phyloP scores from a whole-genome alignment of 2,329 filamentous ascomycete genomes.

The Triangularia verruculosa region DNA sequence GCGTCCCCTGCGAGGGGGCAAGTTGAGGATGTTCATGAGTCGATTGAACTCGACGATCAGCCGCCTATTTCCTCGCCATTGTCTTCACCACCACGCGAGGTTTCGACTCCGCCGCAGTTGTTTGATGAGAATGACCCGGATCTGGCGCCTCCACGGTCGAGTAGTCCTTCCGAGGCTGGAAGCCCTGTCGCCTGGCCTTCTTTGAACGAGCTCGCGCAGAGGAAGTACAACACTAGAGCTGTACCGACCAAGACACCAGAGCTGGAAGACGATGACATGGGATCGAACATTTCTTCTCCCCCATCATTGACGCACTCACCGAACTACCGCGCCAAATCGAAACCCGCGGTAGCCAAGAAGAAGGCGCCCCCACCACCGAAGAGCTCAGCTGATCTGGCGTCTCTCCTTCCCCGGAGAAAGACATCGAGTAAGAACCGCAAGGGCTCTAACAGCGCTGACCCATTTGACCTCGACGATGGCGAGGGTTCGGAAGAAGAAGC shows the following conservation, averaged over 20 bases:
- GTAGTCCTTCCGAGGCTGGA: conserved; percentile 41
- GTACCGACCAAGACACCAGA: conserved; percentile 37
- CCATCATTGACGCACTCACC: conserved; percentile 66
- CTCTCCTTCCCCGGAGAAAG: conserved; percentile 52
- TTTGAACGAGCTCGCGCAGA: conserved; percentile 49
- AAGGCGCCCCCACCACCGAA: conserved; percentile 36
- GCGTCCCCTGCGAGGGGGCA: conserved; percentile 1
- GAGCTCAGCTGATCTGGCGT: conserved; percentile 54
- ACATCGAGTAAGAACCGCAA: conserved; percentile 19
- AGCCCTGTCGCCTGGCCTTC: conserved; percentile 50
- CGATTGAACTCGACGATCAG: conserved; percentile 28
- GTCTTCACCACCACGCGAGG: conserved; percentile 11
- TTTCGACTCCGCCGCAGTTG: conserved; percentile 27
- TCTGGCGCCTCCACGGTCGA: conserved; percentile 55
- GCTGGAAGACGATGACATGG: conserved; percentile 36
- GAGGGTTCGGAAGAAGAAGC: conserved; percentile 44
- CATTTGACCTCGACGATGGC: conserved; percentile 37
- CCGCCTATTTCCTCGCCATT: conserved; percentile 10
- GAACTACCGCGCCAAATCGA: conserved; percentile 42
- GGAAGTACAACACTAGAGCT: conserved; percentile 33
- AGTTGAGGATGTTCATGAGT: conserved; percentile 23
- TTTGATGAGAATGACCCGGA: conserved; percentile 47
- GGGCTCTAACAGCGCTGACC: conserved; percentile 31
- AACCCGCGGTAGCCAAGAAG: conserved; percentile 28
- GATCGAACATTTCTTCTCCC: conserved; percentile 59